phyloP scores from a whole-genome alignment of 495 filamentous ascomycete genomes.

The Pseudomonodictys pantanalensis region DNA sequence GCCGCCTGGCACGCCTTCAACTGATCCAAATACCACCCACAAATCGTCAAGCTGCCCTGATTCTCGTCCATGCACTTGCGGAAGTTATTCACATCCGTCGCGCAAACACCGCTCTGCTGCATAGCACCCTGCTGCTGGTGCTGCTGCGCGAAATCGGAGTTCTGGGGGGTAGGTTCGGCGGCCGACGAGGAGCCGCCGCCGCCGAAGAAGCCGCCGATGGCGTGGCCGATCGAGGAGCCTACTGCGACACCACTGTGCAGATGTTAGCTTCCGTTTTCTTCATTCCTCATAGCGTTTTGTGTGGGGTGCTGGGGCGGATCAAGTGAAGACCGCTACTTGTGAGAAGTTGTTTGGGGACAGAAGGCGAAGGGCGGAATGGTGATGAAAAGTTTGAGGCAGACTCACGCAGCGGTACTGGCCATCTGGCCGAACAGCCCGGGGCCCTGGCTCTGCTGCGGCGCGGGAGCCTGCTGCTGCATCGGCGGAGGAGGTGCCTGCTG shows the following conservation, averaged over 20 bases:
- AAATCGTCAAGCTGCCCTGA: slow-evolving; percentile 88
- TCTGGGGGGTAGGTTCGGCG: slow-evolving; percentile 45
- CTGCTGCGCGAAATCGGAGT: slow-evolving; percentile 43
- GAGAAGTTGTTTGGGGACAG: too few relatives aligned
- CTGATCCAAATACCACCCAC: slow-evolving; percentile 97
- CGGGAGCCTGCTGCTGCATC: slow-evolving; percentile 26
- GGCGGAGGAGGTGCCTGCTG: slow-evolving; percentile 18
- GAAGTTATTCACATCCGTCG: slow-evolving; percentile 77
- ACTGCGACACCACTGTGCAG: slow-evolving; percentile 81
- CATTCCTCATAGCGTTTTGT: too few relatives aligned
- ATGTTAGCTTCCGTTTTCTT: slow-evolving; percentile 9
- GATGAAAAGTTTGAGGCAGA: background rate
- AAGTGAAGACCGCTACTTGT: too few relatives aligned
- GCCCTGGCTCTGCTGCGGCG: slow-evolving; percentile 33
- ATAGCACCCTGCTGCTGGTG: slow-evolving; percentile 40
- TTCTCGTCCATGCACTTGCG: slow-evolving; percentile 95
- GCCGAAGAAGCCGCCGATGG: slow-evolving; percentile 81
- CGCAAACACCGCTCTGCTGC: slow-evolving; percentile 62
- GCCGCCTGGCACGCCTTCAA: slow-evolving; percentile 93
- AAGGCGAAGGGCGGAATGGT: too few relatives aligned
- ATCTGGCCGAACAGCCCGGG: slow-evolving; percentile 47
- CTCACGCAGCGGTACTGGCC: slow-evolving; percentile 50
- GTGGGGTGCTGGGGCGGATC: too few relatives aligned
- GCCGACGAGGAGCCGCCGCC: slow-evolving; percentile 61
- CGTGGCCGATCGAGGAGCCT: slow-evolving; percentile 91